Evolutionary conservation across 2,329 filamentous ascomycete genomes (phyloP), one percentile per base, ranked within the genome.

Genomic region (Hypoxylon sp.): DNA sequence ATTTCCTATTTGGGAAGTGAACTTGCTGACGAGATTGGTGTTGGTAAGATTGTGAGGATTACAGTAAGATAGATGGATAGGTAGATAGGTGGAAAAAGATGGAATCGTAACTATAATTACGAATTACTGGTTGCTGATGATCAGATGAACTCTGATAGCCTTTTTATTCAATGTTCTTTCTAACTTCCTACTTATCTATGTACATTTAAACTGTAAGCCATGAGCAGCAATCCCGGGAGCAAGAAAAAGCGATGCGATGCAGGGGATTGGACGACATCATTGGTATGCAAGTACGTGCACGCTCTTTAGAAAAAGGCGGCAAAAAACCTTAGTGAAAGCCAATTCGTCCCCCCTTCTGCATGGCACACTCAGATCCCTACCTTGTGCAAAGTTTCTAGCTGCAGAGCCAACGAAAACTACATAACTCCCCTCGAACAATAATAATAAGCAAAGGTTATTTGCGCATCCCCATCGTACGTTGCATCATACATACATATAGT

Each of bases 351-450:
- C 14, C 38, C 17, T 30, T 32, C 48, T 34, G 49, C 49, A 52
- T 34, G 34, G 34, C 36, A 65, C 36, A 34, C 52, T 63, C 53
- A 58, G 53, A 63, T 53, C 60, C 60, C 38, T 63, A 59, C 61
- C 61, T 64, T 14, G 7, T 43, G 65, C 45, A 51, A 60, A 60
- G 13, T 19, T 52, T 25, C 23, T 46, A 14, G 5, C 50, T 57
- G 63, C 63, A 62, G 19, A 19, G 30, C 52, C 34, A 56, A 6
- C 46, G 13, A 19, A 58, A 32, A 21, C 21, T 43, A 28, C n/a
- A 23, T 5, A 23, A 23, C 36, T 13, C n/a, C n/a, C 19, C 36
- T 30, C 57, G 25, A 36, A 23, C 23, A 23, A n/a, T n/a, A 23
- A 23, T 41, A 50, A 55, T 57, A 57, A 53, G 63, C 51, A 52